Base-by-base conservation (phyloP, 2,329 filamentous ascomycete genomes). In the Lomentospora prolificans region DNA sequence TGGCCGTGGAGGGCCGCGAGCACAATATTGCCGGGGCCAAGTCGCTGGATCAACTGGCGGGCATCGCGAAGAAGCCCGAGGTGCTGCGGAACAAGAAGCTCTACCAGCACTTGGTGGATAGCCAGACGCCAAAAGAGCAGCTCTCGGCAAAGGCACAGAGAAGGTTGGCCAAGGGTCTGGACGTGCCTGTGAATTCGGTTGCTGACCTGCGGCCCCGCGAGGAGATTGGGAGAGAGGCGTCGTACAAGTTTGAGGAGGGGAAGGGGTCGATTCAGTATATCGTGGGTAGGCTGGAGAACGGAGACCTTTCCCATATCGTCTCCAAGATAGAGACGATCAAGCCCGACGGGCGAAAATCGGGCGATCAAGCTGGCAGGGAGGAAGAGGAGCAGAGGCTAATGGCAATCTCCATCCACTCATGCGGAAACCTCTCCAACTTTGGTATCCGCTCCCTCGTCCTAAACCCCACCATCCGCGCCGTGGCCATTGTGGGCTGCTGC, bases 401-500 rank as follows among this genome's bases (percentile, higher is more conserved):
- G 85, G 88, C 92, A 14, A 85, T 97, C 28, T 97, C 94, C 0
- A 89, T 99, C 17, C 94, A 99, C 69, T 97, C 92, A 0, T 99
- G 94, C 66, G 94, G 94, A 27, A 97, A 99, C 62, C 82, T 99
- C n/a, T 87, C 95, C 0, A 94, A 99, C 69, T 91, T 95, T 66
- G 94, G 89, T 8, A 85, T 99, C 57, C 85, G 89, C 12, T 95
- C 92, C 0, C 79, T 99, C 19, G 72, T 91, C 1, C 72, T 95
- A 57, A 97, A 96, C 66, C 86, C 87, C 0, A 81, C 84, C 3
- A 91, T 97, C 56, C 82, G 84, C 30, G 90, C 90, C n/a, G 86
- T 97, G 22, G 92, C 92, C 57, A 91, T 99, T 66, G 90, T 99
- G 58, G 94, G 94, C 50, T 99, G 94, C 75, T 99, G 94, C 76